These are phyloP conservation scores for Thelonectria olida DNA, from an alignment of 2,329 filamentous ascomycete genomes.

Conservation along the genomic window DNA sequence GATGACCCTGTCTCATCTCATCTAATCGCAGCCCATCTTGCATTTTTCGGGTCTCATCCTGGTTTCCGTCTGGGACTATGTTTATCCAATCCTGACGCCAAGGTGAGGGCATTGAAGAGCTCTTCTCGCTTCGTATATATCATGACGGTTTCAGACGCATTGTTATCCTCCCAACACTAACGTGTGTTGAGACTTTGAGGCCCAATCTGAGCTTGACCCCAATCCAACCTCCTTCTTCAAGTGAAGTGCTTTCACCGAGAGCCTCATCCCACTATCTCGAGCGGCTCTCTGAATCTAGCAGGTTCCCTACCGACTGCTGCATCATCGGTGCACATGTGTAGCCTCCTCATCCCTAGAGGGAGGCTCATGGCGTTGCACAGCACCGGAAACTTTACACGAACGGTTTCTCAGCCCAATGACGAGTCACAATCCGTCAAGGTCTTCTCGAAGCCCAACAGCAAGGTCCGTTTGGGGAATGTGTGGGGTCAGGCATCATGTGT, in stretches of 20 bases:
- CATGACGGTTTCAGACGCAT: neutral
- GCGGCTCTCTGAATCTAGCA: slow-evolving; percentile 29
- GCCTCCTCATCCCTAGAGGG: slow-evolving; percentile 24
- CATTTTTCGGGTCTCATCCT: slow-evolving; percentile 5
- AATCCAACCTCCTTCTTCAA: neutral
- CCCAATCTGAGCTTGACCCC: neutral
- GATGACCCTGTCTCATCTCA: slow-evolving; percentile 10
- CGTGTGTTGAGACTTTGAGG: neutral
- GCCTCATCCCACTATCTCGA: slow-evolving; percentile 22
- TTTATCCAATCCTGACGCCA: neutral
- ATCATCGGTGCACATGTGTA: slow-evolving; percentile 5
- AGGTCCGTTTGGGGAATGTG: slow-evolving; percentile 27
- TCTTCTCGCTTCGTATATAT: neutral
- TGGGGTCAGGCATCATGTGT: slow-evolving; percentile 38
- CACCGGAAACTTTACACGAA: slow-evolving; percentile 26
- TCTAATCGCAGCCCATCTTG: slow-evolving; percentile 9
- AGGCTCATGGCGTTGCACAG: slow-evolving; percentile 29
- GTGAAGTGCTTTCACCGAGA: slow-evolving; percentile 10
- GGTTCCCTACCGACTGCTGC: neutral
- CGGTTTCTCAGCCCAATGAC: slow-evolving; percentile 23
- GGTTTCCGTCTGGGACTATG: neutral
- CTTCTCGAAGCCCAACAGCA: slow-evolving; percentile 22
- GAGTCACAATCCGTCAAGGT: slow-evolving; percentile 29
- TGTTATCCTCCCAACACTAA: neutral
- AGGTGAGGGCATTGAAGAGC: neutral